Evolutionary conservation across 768 basidiomycete species (phyloP), one percentile per base, ranked within the genome.

Genomic region (Ramaria sp.): DNA sequence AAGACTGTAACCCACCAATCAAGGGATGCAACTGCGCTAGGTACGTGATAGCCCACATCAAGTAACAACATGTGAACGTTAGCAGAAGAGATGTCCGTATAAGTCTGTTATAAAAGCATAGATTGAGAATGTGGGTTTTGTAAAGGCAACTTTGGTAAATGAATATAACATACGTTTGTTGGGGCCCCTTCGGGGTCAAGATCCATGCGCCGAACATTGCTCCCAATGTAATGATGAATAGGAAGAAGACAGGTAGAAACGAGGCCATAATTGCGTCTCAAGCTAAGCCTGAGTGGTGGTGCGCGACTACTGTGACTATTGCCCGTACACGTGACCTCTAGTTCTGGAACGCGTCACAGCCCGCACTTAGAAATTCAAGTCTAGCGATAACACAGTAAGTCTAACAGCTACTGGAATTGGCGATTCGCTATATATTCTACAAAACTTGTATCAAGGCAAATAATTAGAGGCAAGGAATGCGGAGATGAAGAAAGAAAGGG

Each of bases 41-140:
- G 69, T 95, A 98, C n/a, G 94, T 93, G 64, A 95, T 81, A 71
- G 85, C 85, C 94, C 94, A 98, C 82, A 97, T 84, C 62, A 98
- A 78, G 72, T 93, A 98, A 69, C 89, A 94, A 53, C 78, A 85
- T 3, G 80, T 72, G 16, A 97, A 68, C 2, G 88, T 78, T 58
- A 98, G 78, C 71, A 90, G 74, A 47, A 91, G 64, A 58, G 77
- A 78, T 1, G 91, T 86, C 60, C 94, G 85, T 59, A 93, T 78
- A 50, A 93, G 78, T 56, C 94, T 98, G 67, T 15, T 39, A 5
- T 47, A 28, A 39, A n/a, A 30, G 27, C 13, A 48, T 55, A 25
- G 57, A 24, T 50, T 24, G 39, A n/a, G 25, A 20, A 50, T 38
- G 53, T 15, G 28, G 12, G 6, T 15, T 7, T 25, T 32, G 36